Evolutionary conservation across 495 filamentous ascomycete genomes (phyloP).

Genomic region (Rhypophila decipiens): DNA sequence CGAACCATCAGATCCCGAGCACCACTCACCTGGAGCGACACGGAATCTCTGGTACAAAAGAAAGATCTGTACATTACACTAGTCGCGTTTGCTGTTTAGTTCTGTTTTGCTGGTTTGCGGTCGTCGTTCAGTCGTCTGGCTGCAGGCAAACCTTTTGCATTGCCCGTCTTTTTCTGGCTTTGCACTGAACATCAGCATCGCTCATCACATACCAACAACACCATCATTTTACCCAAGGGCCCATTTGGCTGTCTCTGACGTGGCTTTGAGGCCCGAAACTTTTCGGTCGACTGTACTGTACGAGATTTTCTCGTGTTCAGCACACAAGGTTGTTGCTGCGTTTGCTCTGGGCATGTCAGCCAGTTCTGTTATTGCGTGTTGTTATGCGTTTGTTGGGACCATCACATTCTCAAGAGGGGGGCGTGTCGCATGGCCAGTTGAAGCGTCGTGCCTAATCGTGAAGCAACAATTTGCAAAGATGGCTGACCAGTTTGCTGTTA

Average conservation of each 20-base stretch:
- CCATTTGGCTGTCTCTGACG: conserved; percentile 4
- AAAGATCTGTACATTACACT: conserved; percentile 38
- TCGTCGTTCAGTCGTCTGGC: conserved; percentile 34
- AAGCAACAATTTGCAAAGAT: background rate
- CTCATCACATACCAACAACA: conserved; percentile 33
- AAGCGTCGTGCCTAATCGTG: background rate
- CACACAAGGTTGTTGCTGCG: conserved; percentile 14
- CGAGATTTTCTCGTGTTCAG: conserved; percentile 11
- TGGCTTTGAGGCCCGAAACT: conserved; percentile 4
- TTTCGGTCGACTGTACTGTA: conserved; percentile 12
- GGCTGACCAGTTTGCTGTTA: conserved; percentile 21
- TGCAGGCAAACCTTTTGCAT: conserved; percentile 25
- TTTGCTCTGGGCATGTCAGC: conserved; percentile 14
- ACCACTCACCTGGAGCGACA: background rate
- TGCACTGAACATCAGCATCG: conserved; percentile 25
- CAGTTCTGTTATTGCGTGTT: conserved; percentile 16
- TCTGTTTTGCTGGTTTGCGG: conserved; percentile 32
- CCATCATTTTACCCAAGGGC: conserved; percentile 13
- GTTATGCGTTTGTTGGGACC: conserved; percentile 19
- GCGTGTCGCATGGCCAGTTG: conserved; percentile 8
- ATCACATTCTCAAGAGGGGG: conserved; percentile 26
- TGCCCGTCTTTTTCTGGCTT: conserved; percentile 14
- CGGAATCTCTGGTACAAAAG: conserved; percentile 23
- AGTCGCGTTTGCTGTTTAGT: conserved; percentile 35
- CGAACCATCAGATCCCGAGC: conserved; percentile 23